Percentiles rank a stretch among this genome's conserved stretches.
Conservation (phyloP, 208 protist species). For the Crithidia brevicula region DNA sequence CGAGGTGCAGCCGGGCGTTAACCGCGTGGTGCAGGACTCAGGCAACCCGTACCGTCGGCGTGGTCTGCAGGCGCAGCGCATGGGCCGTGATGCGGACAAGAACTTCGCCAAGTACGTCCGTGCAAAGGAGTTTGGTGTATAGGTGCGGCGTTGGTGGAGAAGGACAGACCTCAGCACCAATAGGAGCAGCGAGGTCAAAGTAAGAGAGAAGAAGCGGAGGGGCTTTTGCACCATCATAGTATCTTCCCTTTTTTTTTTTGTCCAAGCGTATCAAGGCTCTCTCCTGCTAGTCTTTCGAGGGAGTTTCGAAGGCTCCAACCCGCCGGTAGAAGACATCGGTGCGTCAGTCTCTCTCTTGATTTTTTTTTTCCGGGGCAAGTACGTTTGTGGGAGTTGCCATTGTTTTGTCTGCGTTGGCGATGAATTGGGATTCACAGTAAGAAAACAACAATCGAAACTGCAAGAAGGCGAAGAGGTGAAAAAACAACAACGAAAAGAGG, state of each 20-base stretch:
- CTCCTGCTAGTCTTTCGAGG: too few relatives aligned
- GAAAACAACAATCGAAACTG: not conserved
- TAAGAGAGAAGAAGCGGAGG: not conserved
- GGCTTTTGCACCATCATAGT: not conserved
- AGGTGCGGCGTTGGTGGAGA: not conserved
- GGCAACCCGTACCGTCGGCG: constrained; percentile 81
- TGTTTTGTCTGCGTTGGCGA: not conserved
- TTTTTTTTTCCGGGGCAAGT: constrained; percentile 16
- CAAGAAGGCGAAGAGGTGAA: not conserved
- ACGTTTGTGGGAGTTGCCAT: too few relatives aligned
- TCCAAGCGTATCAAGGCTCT: too few relatives aligned
- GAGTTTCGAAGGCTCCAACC: too few relatives aligned
- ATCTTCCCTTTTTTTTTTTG: constrained; percentile 19
- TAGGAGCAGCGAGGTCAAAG: not conserved
- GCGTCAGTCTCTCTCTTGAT: not conserved
- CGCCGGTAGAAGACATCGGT: too few relatives aligned
- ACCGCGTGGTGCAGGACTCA: constrained; percentile 79
- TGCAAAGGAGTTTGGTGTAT: constrained; percentile 43
- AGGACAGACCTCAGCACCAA: not conserved
- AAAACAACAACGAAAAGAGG: too few relatives aligned
- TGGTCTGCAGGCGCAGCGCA: constrained; percentile 49
- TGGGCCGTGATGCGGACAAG: constrained; percentile 79
- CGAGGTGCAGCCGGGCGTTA: constrained; percentile 83
- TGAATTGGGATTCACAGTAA: not conserved
- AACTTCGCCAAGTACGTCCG: constrained; percentile 84